Conservation (phyloP, 192 early-diverging fungal species). For the Glomus cerebriforme region DNA sequence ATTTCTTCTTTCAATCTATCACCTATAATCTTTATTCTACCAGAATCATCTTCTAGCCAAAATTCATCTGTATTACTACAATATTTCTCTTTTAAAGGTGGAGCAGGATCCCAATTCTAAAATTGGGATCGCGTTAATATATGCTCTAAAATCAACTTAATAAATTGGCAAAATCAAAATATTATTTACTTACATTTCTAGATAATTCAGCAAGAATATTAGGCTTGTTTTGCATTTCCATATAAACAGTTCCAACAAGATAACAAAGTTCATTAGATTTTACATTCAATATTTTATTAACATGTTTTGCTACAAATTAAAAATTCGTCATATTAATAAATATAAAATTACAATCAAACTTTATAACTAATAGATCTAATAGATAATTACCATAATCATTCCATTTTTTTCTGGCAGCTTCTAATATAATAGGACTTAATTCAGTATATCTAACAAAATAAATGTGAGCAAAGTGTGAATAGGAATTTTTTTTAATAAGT, state of each 20-base stretch:
- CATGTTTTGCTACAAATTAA: conserved; percentile 39
- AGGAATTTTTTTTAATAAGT: conserved; percentile 62
- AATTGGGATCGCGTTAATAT: not conserved
- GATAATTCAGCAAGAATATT: conserved; percentile 89
- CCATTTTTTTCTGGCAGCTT: conserved; percentile 63
- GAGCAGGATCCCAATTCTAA: conserved; percentile 67
- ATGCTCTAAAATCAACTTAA: not conserved
- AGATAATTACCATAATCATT: not conserved
- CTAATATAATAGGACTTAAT: conserved; percentile 62
- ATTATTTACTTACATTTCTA: conserved; percentile 61
- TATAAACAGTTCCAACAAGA: conserved; percentile 86
- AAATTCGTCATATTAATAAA: not conserved
- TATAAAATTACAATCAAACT: not conserved
- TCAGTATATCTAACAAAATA: conserved; percentile 77
- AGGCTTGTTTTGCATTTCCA: conserved; percentile 86
- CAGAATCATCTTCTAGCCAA: conserved; percentile 91
- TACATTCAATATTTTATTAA: conserved; percentile 75
- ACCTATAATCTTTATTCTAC: conserved; percentile 78
- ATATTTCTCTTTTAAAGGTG: conserved; percentile 70
- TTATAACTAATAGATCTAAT: not conserved
- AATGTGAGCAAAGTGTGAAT: conserved; percentile 82
- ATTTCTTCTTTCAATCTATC: conserved; percentile 47
- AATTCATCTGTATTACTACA: conserved; percentile 60
- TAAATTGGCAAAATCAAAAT: not conserved
- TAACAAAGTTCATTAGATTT: conserved; percentile 62